Percentiles rank a stretch among this genome's conserved stretches.
These are phyloP conservation scores for Pelargonium australe DNA, from an alignment of 441 rosid species.

Conservation along the genomic window DNA sequence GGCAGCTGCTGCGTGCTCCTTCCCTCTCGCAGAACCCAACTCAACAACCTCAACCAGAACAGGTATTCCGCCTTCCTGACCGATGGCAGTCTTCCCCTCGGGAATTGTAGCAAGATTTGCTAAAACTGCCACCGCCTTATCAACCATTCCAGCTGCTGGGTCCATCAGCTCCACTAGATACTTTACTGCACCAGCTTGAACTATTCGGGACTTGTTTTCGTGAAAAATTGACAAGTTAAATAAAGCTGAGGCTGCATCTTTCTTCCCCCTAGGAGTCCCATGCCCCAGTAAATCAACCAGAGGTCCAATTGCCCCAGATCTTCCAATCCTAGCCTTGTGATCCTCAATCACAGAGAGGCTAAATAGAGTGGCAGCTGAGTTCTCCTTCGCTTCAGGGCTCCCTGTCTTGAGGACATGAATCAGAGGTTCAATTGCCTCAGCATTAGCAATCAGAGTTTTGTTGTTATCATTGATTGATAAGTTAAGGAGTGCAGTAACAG, in stretches of 20 bases:
- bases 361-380: conserved; percentile 79
- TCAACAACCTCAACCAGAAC: conserved; percentile 87
- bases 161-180: conserved; percentile 86
- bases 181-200: conserved; percentile 75
- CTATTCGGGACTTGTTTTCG: conserved; percentile 65
- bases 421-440: conserved; percentile 68
- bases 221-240: conserved; percentile 73
- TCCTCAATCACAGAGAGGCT: conserved; percentile 80
- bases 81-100: conserved; percentile 71
- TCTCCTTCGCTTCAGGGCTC: conserved; percentile 71
- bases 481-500: conserved; percentile 88
- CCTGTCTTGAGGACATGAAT: conserved; percentile 74
- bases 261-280: conserved; percentile 79
- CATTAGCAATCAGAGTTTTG: conserved; percentile 60
- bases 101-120: conserved; percentile 78
- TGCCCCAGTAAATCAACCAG: conserved; percentile 75
- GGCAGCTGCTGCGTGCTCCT: conserved; percentile 94
- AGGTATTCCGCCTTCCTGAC: conserved; percentile 71
- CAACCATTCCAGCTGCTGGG: conserved; percentile 90
- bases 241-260: conserved; percentile 82
- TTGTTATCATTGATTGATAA: conserved; percentile 75
- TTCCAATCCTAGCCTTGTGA: conserved; percentile 70
- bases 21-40: conserved; percentile 85
- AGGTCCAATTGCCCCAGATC: conserved; percentile 75
- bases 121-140: conserved; percentile 84